Evolutionary conservation across 805 yeast genomes (phyloP).

Genomic region (Ogataea dorogensis): DNA sequence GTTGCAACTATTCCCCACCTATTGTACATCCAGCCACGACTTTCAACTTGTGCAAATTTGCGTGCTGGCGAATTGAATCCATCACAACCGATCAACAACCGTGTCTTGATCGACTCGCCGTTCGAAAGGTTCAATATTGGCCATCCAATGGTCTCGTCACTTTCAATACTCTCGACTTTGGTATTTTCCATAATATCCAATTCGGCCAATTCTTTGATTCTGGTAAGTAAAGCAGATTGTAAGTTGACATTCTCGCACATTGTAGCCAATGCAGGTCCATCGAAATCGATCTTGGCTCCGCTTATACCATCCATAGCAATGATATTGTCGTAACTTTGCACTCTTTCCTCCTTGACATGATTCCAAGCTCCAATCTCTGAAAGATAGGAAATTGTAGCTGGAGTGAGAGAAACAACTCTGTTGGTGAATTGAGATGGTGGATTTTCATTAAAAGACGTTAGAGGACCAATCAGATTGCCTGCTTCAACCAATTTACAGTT

Average conservation of each 20-base stretch:
- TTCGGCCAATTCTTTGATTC: conserved; percentile 45
- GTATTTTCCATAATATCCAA: conserved; percentile 59
- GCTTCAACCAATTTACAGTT: conserved; percentile 75
- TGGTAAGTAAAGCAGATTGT: conserved; percentile 66
- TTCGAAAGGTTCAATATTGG: conserved; percentile 67
- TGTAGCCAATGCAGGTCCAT: conserved; percentile 62
- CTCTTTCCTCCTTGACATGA: conserved; percentile 63
- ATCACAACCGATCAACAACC: conserved; percentile 91
- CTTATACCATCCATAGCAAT: conserved; percentile 85
- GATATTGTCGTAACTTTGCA: conserved; percentile 77
- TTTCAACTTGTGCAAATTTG: conserved; percentile 71
- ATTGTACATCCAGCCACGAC: conserved; percentile 90
- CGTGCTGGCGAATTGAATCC: conserved; percentile 95
- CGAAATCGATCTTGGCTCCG: conserved; percentile 69
- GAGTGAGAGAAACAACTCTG: conserved; percentile 84
- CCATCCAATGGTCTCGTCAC: conserved; percentile 54
- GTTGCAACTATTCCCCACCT: conserved; percentile 94
- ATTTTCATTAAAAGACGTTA: conserved; percentile 43
- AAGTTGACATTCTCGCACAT: conserved; percentile 89
- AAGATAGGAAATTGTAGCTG: conserved; percentile 67
- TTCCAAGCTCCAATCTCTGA: conserved; percentile 75
- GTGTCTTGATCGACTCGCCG: conserved; percentile 62
- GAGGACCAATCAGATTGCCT: conserved; percentile 46
- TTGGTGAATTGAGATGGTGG: conserved; percentile 63
- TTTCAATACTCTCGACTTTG: conserved; percentile 58